Evolutionary conservation across 163 green algal genomes (phyloP), one percentile per base, ranked within the genome.

Genomic region (Chloromonas sp.): DNA sequence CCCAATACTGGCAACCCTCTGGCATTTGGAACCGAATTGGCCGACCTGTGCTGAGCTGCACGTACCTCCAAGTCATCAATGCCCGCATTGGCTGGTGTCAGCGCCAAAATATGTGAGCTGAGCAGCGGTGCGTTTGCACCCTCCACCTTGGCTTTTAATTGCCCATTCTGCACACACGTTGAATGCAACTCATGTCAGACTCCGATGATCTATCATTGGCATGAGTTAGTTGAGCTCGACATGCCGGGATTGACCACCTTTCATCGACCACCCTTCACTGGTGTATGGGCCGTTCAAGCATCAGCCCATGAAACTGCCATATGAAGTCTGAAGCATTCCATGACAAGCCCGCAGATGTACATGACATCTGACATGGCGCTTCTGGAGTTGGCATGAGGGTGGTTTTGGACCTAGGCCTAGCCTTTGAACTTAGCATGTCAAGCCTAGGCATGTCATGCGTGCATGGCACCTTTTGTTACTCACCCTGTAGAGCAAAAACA

Each of bases 401-500:
- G 36, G 36, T 36, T 36, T 36, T 36, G 36, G 36, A 36, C 36
- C 36, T 36, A 36, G 36, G 36, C 36, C 36, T 36, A 36, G 36
- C 36, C 36, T 36, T 36, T 36, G 36, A 36, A 36, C 36, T 36
- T 36, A 36, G 36, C 36, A 36, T 36, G 36, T 36, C 36, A 36
- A 36, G 36, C 36, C 36, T 36, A 36, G 36, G 36, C 36, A 36
- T 36, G 36, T 36, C 36, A 36, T 36, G 36, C 36, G 36, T 36
- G 36, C 36, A 36, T 36, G 36, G 36, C 36, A 36, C 36, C 36
- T 36, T 36, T 36, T 36, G 36, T 36, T 58, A 11, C 91, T 78
- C 66, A 94, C 92, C 87, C 92, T 83, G 86, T 93, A 96, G 1
- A 96, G 76, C 8, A 94, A 83, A 82, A 96, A 96, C 60, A 96